Base-by-base conservation (phyloP, 805 yeast species). In the Spathaspora sp. region DNA sequence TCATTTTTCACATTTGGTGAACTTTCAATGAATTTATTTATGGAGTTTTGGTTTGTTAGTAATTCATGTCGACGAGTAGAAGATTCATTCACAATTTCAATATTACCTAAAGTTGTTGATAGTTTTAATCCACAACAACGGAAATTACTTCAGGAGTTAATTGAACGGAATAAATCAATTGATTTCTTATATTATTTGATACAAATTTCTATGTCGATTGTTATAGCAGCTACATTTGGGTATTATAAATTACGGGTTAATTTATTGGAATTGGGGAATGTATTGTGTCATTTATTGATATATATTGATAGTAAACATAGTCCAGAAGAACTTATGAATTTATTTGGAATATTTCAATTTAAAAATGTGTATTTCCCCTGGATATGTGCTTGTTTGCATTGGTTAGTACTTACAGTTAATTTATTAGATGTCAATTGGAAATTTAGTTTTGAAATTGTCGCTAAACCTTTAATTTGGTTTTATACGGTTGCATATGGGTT, bases 1-100 rank as follows among this genome's bases (percentile, higher is more conserved):
- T 58, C 71, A 14, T 73, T 72, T 56, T 65, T 66, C 53, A 66
- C 60, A 44, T 63, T 67, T 48, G 73, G 67, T 4, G 64, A 60
- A 32, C 55, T 68, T 17, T 57, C 60, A 42, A 19, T 66, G 42
- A 52, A 56, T 16, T 54, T 66, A 42, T n/a, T 66, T 14, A 56
- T 67, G 19, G 49, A 50, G 17, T 29, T 67, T 11, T 56, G 54
- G 51, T 55, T 62, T 29, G 51, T 64, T 3, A 53, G 60, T 29
- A 52, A 57, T 39, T 60, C 65, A 11, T 55, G 61, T 23, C 52
- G 63, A 12, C 19, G 52, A 9, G 46, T 71, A n/a, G 76, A 72
- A 53, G 60, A 58, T 12, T 45, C 50, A 7, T 72, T 54, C 47
- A 20, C 38, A 2, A 52, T 64, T 23, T 12, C 52, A 53, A 42